Evolutionary conservation across 2,329 filamentous ascomycete genomes (phyloP), one percentile per base, ranked within the genome.

Genomic region (Gremmenia infestans): DNA sequence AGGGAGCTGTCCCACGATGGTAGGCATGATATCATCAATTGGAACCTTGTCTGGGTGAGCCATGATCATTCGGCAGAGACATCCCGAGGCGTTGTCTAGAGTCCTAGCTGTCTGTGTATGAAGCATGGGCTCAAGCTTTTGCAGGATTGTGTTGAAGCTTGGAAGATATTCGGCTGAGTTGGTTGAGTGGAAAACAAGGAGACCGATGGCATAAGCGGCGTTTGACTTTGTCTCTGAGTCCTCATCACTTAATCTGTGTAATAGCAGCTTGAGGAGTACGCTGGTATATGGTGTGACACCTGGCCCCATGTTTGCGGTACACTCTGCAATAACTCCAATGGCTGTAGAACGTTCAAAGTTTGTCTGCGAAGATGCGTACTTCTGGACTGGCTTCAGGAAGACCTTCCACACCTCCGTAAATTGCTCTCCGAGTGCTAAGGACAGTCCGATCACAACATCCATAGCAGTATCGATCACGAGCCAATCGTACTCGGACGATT

Each of bases 401-500:
- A 96, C 86, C 79, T 96, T 95, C 91, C 91, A 97, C 60, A 97
- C 79, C 76, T 96, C 88, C 54, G 81, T 81, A 67, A 97, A 97
- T 64, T 86, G 84, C 22, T 81, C 72, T 40, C 94, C 94, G 14
- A 97, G 84, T 35, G 91, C 91, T 48, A 85, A 83, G 19, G 92
- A 86, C 42, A 97, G 82, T 39, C 89, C 91, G 51, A 91, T 90
- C 50, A 97, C 80, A 48, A 96, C 91, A 63, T 97, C 94, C 54
- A 97, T 82, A 37, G 91, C 92, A 9, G 91, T 96, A 76, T 99
- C 94, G 53, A 97, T 88, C 51, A 96, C 87, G 17, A 97, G 83
- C 94, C 94, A 97, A 77, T 97, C 94, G 68, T 96, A 96, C 76
- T 99, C 94, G 2, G 93, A 96, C 32, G 88, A 70, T 91, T 93